Evolutionary conservation across 108 stramenopile genomes (phyloP), one percentile per base, ranked within the genome.

Genomic region (Nannochloropsis gaditana): DNA sequence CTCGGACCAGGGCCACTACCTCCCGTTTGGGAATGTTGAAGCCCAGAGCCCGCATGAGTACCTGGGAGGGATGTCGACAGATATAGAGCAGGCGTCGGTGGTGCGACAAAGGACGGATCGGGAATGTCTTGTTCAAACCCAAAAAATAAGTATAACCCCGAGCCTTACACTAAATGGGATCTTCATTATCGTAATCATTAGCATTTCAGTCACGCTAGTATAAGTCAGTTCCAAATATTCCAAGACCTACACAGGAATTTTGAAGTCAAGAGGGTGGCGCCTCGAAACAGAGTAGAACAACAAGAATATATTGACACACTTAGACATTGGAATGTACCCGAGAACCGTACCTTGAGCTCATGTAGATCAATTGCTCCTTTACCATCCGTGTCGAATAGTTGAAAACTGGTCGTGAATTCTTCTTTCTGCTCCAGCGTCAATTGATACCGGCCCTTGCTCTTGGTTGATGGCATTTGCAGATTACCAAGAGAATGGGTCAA

Each of bases 371-470:
- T 73, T 3, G 59, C 59, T 15, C n/a, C n/a, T n/a, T 73, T 73
- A 15, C 59, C 59, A 15, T 73, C 59, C 19, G 59, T 2, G 59
- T 73, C 59, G n/a, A 73, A 73, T n/a, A 73, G n/a, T 73, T 73
- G 59, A n/a, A 73, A 73, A n/a, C 59, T 73, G 59, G 59, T 73
- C 59, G 59, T 73, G 59, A 73, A 73, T 73, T 73, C 59, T 73
- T 73, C 59, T n/a, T 73, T 73, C n/a, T 73, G 59, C 59, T 73
- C 59, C 4, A n/a, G 15, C n/a, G 59, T 73, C 15, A 73, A n/a
- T n/a, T 73, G 59, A n/a, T n/a, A 73, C 15, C 59, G 59, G 19
- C 59, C 59, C n/a, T 73, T 73, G 4, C 19, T 4, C n/a, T 73
- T 73, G n/a, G 59, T 73, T 31, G 31, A 31, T 31, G 31, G 31